These are phyloP conservation scores for Beauveria caledonica DNA, from an alignment of 2,329 filamentous ascomycete genomes.

Conservation along the genomic window DNA sequence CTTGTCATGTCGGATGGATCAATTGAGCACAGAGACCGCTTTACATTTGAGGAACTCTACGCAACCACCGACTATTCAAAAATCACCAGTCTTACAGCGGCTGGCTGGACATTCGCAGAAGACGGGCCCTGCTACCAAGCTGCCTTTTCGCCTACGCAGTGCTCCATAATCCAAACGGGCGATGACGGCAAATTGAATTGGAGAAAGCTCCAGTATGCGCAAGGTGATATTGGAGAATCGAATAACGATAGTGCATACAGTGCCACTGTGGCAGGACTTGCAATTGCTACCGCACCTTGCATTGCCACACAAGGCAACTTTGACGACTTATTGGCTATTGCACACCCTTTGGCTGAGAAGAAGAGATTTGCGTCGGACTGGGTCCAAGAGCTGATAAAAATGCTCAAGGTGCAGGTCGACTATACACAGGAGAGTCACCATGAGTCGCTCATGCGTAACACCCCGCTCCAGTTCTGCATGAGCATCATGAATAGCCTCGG, in stretches of 20 bases:
- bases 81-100: slow-evolving; percentile 64
- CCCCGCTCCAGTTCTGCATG: slow-evolving; percentile 64
- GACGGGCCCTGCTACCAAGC: slow-evolving; percentile 56
- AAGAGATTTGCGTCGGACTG: slow-evolving; percentile 49
- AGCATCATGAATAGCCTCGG: slow-evolving; percentile 74
- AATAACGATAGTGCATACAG: slow-evolving; percentile 47
- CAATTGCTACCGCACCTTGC: slow-evolving; percentile 40
- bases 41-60: slow-evolving; percentile 61
- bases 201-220: slow-evolving; percentile 45
- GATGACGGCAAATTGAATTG: slow-evolving; percentile 53
- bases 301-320: slow-evolving; percentile 42
- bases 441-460: slow-evolving; percentile 65
- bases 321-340: slow-evolving; percentile 65
- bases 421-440: slow-evolving; percentile 69
- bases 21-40: slow-evolving; percentile 70
- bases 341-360: slow-evolving; percentile 38
- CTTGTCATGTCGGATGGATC: slow-evolving; percentile 73
- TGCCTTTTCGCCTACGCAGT: slow-evolving; percentile 53
- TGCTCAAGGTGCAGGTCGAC: slow-evolving; percentile 68
- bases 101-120: slow-evolving; percentile 65
- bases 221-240: slow-evolving; percentile 39
- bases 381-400: slow-evolving; percentile 58
- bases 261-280: slow-evolving; percentile 54
- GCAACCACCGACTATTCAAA: slow-evolving; percentile 54
- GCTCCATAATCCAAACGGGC: slow-evolving; percentile 48